Conservation (phyloP, 306 rosid species). For the Trifolium subterraneum region DNA sequence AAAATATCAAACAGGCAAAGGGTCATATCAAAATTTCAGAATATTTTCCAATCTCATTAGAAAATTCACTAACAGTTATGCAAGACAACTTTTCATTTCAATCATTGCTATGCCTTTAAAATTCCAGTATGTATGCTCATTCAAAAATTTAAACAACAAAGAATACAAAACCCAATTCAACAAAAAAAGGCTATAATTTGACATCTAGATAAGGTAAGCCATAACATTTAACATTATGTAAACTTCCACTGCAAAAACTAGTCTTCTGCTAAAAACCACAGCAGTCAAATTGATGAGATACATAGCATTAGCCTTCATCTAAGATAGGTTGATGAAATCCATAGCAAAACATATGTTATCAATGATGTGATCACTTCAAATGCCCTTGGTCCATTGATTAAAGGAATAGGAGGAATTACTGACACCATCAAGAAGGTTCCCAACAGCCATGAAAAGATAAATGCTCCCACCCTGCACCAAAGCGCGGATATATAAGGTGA, state of each 20-base stretch:
- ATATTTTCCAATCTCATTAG: neutral
- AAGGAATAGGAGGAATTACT: constrained; percentile 80
- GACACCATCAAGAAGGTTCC: constrained; percentile 99
- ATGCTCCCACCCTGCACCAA: constrained; percentile 83
- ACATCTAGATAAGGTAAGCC: constrained; percentile 22
- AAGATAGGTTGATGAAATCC: constrained; percentile 93
- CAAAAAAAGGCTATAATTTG: constrained; percentile 7
- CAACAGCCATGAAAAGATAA: constrained; percentile 82
- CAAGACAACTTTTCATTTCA: neutral
- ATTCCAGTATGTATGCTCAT: constrained; percentile 12
- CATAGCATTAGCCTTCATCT: constrained; percentile 49
- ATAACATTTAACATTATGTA: constrained; percentile 36
- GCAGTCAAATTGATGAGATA: no score
- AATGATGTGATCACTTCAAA: constrained; percentile 88
- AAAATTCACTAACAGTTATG: neutral
- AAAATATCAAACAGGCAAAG: neutral
- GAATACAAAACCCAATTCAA: constrained; percentile 9
- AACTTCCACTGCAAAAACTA: constrained; percentile 54
- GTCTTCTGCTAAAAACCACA: no score
- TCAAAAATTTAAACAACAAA: constrained; percentile 20
- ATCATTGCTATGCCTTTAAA: constrained; percentile 2
- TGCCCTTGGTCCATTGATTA: constrained; percentile 78
- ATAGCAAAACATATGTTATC: constrained; percentile 74
- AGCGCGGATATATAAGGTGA: constrained; percentile 28
- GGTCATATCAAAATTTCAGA: neutral